Conservation (phyloP, 306 rosid species). For the Coriaria nepalensis region DNA sequence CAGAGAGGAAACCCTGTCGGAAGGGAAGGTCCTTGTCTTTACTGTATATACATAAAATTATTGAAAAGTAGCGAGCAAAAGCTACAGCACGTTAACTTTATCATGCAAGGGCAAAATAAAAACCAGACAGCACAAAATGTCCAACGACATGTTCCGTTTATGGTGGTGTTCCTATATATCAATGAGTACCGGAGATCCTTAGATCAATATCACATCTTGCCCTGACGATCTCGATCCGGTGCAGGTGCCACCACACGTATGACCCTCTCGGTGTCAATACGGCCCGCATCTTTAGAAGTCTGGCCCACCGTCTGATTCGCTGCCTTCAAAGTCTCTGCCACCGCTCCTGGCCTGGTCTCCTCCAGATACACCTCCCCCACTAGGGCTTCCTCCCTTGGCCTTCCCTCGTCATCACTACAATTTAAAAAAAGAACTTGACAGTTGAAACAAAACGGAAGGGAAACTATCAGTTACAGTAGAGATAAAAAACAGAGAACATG, state of each 20-base stretch:
- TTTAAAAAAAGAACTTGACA: not conserved
- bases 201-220: constrained; percentile 25
- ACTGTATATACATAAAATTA: too few species aligned
- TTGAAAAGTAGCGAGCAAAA: too few species aligned
- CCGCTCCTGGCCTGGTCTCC: constrained; percentile 37
- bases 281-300: constrained; percentile 31
- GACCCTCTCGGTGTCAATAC: constrained; percentile 24
- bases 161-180: too few species aligned
- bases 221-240: constrained; percentile 28
- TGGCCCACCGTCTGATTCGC: constrained; percentile 42
- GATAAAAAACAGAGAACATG: too few species aligned
- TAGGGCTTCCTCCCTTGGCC: constrained; percentile 16
- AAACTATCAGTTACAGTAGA: too few species aligned
- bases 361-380: constrained; percentile 16
- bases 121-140: not conserved
- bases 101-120: not conserved
- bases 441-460: not conserved
- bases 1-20: too few species aligned
- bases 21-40: too few species aligned
- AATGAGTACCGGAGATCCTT: too few species aligned
- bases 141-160: not conserved
- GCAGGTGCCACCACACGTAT: constrained; percentile 11
- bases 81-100: too few species aligned
- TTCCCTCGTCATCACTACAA: not conserved
- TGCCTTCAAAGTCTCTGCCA: constrained; percentile 26